These are phyloP conservation scores for Cladosporium sp. DNA, from an alignment of 2,329 filamentous ascomycete genomes.

Conservation along the genomic window DNA sequence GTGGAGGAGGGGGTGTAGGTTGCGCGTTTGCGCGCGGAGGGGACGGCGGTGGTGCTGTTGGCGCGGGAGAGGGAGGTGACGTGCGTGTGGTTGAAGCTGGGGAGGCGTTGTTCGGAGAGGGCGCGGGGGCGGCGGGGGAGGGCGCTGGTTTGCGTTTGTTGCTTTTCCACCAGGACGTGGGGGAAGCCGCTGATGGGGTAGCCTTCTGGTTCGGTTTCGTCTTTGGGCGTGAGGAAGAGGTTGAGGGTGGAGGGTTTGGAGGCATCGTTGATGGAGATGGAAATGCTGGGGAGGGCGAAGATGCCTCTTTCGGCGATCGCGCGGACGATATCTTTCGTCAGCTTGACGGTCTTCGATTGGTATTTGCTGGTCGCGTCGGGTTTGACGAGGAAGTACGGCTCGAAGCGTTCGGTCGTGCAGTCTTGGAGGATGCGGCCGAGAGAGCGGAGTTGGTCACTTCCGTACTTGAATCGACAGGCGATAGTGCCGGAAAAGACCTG, in stretches of 20 bases:
- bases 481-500: conserved; percentile 29
- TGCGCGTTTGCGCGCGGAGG: background rate
- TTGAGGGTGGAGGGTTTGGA: conserved; percentile 29
- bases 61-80: conserved; percentile 3
- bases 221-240: conserved; percentile 29
- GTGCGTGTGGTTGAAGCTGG: background rate
- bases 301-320: conserved; percentile 27
- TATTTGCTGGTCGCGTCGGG: conserved; percentile 21
- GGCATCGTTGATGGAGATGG: conserved; percentile 29
- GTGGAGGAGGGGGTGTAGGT: background rate
- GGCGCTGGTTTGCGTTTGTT: conserved; percentile 11
- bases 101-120: background rate
- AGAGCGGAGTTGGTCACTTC: conserved; percentile 28
- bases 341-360: background rate
- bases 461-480: conserved; percentile 31
- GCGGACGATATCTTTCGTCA: conserved; percentile 21
- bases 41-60: background rate
- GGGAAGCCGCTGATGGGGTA: conserved; percentile 35
- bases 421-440: conserved; percentile 29
- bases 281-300: conserved; percentile 29
- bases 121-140: conserved; percentile 17
- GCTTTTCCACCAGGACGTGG: conserved; percentile 28
- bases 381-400: conserved; percentile 29
- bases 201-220: conserved; percentile 29
- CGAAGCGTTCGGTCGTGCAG: conserved; percentile 25